Percentiles rank a stretch among this genome's conserved stretches.
Evolutionary conservation across 257 asterid genomes (phyloP).

Genomic region (Striga asiatica): DNA sequence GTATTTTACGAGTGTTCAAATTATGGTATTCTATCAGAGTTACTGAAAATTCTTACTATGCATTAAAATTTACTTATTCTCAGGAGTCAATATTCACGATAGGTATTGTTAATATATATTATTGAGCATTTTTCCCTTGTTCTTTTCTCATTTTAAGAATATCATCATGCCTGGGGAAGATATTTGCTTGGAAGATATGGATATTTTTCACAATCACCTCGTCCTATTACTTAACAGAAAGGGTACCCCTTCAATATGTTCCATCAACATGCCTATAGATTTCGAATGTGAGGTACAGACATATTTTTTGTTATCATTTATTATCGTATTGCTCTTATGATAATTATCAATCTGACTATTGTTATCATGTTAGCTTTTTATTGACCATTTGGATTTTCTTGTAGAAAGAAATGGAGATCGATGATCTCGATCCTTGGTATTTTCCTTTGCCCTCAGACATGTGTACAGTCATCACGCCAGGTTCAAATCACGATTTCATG

Average conservation of each 20-base stretch:
- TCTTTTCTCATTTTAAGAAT: constrained; percentile 30
- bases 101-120: too few species aligned
- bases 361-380: constrained; percentile 2
- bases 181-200: constrained; percentile 70
- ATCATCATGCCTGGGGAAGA: constrained; percentile 50
- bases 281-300: constrained; percentile 37
- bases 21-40: too few species aligned
- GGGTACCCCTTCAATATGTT: constrained; percentile 65
- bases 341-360: background rate
- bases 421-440: constrained; percentile 75
- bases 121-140: background rate
- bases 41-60: too few species aligned
- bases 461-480: constrained; percentile 57
- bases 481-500: constrained; percentile 77
- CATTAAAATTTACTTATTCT: too few species aligned
- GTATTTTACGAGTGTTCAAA: constrained; percentile 22
- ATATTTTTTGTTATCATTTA: too few species aligned
- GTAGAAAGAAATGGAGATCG: constrained; percentile 50
- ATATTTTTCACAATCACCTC: constrained; percentile 61
- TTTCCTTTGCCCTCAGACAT: constrained; percentile 74
- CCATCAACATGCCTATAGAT: constrained; percentile 42
- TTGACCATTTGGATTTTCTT: constrained; percentile 8
- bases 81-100: too few species aligned
- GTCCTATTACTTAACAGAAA: constrained; percentile 67
- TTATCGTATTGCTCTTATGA: background rate